A percentile compares a stretch with the other conserved stretches of the same genome.
Evolutionary conservation across 768 basidiomycete species (phyloP).

Genomic region (Neoboletus brunneissimus): DNA sequence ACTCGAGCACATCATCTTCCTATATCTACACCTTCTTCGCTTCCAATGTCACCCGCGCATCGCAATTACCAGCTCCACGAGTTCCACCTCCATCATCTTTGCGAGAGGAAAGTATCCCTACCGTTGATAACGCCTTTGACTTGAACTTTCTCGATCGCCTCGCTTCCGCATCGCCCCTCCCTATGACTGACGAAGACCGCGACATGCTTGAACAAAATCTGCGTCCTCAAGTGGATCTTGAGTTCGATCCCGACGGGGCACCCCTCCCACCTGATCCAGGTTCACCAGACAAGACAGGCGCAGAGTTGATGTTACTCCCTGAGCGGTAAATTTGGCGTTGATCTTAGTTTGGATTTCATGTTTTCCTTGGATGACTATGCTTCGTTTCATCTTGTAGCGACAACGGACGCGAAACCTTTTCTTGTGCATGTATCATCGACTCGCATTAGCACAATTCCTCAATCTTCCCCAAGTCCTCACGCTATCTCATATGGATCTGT

Average conservation of each 20-base stretch:
- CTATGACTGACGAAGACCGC: conserved; percentile 35
- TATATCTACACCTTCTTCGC: conserved; percentile 50
- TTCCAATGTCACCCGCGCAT: conserved; percentile 39
- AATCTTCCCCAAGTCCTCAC: not conserved
- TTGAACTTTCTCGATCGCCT: conserved; percentile 42
- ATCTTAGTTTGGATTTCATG: not conserved
- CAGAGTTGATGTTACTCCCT: conserved; percentile 41
- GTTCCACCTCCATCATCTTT: not conserved
- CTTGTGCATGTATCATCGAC: conserved; percentile 18
- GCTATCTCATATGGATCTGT: conserved; percentile 17
- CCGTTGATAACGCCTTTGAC: conserved; percentile 29
- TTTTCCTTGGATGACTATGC: not conserved
- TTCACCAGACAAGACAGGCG: conserved; percentile 42
- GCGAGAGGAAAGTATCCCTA: conserved; percentile 20
- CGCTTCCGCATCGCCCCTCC: conserved; percentile 36
- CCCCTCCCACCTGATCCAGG: conserved; percentile 36
- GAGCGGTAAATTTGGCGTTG: conserved; percentile 35
- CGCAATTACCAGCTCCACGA: conserved; percentile 9
- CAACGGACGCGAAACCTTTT: conserved; percentile 16
- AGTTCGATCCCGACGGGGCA: conserved; percentile 47
- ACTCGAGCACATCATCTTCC: conserved; percentile 17
- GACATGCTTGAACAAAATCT: conserved; percentile 7
- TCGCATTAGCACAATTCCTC: conserved; percentile 11
- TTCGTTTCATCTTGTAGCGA: conserved; percentile 16
- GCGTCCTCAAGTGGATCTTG: conserved; percentile 16